Evolutionary conservation across 73 alveolate species (phyloP), one percentile per base, ranked within the genome.

Genomic region (Symbiodinium pilosum): DNA sequence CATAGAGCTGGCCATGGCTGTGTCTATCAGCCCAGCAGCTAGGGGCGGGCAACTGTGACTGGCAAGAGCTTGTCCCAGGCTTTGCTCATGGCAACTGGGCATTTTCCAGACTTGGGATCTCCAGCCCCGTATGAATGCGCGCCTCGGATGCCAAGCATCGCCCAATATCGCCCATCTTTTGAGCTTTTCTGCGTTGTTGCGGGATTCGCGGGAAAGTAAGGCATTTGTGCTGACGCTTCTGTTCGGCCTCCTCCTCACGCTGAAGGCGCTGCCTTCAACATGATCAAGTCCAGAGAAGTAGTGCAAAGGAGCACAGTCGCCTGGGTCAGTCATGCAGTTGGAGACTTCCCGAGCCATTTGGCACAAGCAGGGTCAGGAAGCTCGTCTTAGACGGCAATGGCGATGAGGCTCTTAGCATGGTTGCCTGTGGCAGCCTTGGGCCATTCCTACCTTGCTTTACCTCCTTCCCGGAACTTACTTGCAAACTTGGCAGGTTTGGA

Each of bases 361-460:
- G 81, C 81, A 64, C 38, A 64, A 64, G 81, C 24, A 38, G 81
- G 39, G 30, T 64, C 59, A 0, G 81, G 30, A 26, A 64, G 30
- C 40, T 38, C n/a, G n/a, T n/a, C 30, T 64, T 64, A 20, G 30
- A 9, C 59, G 39, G 81, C 81, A 4, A 36, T 77, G 87, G 32
- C 54, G 87, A 14, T 77, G 51, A 24, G 11, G 87, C 51, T 36
- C 87, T 52, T 77, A 52, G 51, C 34, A 12, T 20, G 39, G 34
- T 51, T 86, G 47, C 42, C 39, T n/a, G 81, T 64, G 81, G 30
- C 38, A 28, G 81, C 30, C 0, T 4, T 20, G 77, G 52, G 97
- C 51, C 97, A 91, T 30, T 91, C 97, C 75, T 91, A 91, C 87
- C 56, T 91, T 40, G 87, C 87, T 20, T 75, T 41, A 4, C 97